Base-by-base conservation (phyloP, 768 basidiomycete genomes). In the Dioszegia hungarica region DNA sequence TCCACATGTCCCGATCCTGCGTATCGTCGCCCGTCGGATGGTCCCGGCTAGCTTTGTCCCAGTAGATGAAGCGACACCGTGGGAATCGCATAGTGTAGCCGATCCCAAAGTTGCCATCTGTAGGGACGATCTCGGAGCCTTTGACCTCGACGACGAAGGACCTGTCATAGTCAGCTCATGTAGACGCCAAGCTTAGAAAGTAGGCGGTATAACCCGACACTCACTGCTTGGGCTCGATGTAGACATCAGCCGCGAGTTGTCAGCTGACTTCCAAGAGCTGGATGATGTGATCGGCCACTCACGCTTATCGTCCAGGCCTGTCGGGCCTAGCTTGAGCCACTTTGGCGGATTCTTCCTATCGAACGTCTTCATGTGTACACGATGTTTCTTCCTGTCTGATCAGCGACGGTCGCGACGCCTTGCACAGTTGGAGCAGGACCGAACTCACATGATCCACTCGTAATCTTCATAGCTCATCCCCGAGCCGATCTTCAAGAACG, bases 61-160 rank as follows among this genome's bases (percentile, higher is more conserved):
- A 88, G 22, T 90, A 83, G 58, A 93, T 90, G 2, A 77, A 70
- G 43, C 90, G 66, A 15, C 89, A 90, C 55, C 93, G 83, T 41
- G 95, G 94, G 70, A 99, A 99, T 20, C 95, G 86, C 84, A 99
- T 87, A 0, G 94, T 98, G 60, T 86, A 84, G 3, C 86, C 87
- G 61, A 91, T 74, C 50, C 87, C 87, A 66, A 90, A 97, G 64
- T 85, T 85, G 63, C 90, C 92, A 85, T 59, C 62, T 67, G 89
- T 82, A 10, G 81, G 77, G 1, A 85, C 85, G 50, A 98, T 89
- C 72, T 97, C 92, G 0, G 93, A 89, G 0, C 90, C 94, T 76
- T 98, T 98, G 54, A 98, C 83, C 66, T 88, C 88, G 63, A 98
- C 58, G 33, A 97, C 87, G 75, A 99, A 98, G 0, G 94, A 95